A percentile compares a stretch with the other conserved stretches of the same genome.
These are phyloP conservation scores for Pythium volutum DNA, from an alignment of 352 stramenopile species.

Conservation along the genomic window DNA sequence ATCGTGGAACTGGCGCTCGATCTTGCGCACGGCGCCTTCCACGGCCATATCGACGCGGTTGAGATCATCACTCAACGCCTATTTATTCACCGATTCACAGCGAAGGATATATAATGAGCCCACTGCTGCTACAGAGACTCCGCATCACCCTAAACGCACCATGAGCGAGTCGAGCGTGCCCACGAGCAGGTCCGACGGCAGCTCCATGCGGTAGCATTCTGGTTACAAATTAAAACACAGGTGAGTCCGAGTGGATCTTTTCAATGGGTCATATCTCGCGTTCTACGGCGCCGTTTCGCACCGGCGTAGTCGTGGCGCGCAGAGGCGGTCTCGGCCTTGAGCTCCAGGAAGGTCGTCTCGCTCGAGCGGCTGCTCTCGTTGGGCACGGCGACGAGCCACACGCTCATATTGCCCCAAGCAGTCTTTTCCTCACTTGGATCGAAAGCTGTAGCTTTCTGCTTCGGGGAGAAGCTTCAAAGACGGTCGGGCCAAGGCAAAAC, in stretches of 20 bases:
- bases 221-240: conserved; percentile 2
- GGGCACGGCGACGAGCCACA: conserved; percentile 83
- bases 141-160: conserved; percentile 33
- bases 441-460: conserved; percentile 5
- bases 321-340: conserved; percentile 83
- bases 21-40: conserved; percentile 95
- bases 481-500: not conserved
- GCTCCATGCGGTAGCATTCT: conserved; percentile 83
- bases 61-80: conserved; percentile 92
- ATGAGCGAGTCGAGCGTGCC: conserved; percentile 98
- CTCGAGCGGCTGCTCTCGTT: conserved; percentile 80
- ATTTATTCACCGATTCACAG: too few relatives aligned
- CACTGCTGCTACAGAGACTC: not conserved
- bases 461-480: conserved; percentile 24
- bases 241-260: not conserved
- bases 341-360: conserved; percentile 81
- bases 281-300: conserved; percentile 15
- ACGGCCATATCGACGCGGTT: conserved; percentile 94
- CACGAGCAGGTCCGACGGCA: conserved; percentile 94
- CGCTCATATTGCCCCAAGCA: conserved; percentile 29
- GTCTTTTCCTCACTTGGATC: conserved; percentile 22
- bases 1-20: conserved; percentile 96
- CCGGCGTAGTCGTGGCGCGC: conserved; percentile 78
- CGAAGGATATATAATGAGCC: too few relatives aligned
- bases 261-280: not conserved